Evolutionary conservation across 164 flowering plant genomes (phyloP), one percentile per base, ranked within the genome.

Genomic region (Tetracentron sinense): DNA sequence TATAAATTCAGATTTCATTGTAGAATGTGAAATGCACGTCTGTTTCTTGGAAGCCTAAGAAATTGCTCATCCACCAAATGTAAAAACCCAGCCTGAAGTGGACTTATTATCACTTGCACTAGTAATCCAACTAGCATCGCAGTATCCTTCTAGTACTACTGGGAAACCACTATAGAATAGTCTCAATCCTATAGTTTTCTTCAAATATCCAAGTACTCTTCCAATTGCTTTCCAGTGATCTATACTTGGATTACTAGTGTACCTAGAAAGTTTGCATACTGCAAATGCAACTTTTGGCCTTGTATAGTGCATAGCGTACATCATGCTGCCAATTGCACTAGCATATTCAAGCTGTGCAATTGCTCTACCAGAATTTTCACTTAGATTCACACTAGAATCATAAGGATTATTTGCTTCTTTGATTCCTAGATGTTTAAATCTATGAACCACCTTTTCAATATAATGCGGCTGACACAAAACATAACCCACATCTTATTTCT

Each of bases 271-370:
- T 38, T 48, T 54, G 0, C 73, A 58, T 0, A 75, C 42, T 7
- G 23, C 59, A 68, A 30, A 75, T 20, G 68, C 56, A 16, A 76
- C 72, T 25, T 76, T 54, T 1, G 63, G 75, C 27, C 67, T 69
- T 6, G 76, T 72, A 38, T 59, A 67, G 52, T 60, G 42, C 53
- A 61, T 69, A 10, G 58, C 58, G 63, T 63, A 56, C 25, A 58
- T 48, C 22, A 58, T 22, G 17, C 63, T 66, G 7, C 55, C 42
- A n/a, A 63, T 69, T 46, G 22, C 38, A 56, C n/a, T 26, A 55
- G 61, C 48, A 68, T n/a, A n/a, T n/a, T n/a, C n/a, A n/a, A n/a
- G n/a, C n/a, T n/a, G n/a, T n/a, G n/a, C n/a, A n/a, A n/a, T n/a
- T n/a, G n/a, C n/a, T n/a, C n/a, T n/a, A n/a, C n/a, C n/a, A n/a